Base-by-base conservation (phyloP, 208 protist genomes). In the Crithidia brevicula region DNA sequence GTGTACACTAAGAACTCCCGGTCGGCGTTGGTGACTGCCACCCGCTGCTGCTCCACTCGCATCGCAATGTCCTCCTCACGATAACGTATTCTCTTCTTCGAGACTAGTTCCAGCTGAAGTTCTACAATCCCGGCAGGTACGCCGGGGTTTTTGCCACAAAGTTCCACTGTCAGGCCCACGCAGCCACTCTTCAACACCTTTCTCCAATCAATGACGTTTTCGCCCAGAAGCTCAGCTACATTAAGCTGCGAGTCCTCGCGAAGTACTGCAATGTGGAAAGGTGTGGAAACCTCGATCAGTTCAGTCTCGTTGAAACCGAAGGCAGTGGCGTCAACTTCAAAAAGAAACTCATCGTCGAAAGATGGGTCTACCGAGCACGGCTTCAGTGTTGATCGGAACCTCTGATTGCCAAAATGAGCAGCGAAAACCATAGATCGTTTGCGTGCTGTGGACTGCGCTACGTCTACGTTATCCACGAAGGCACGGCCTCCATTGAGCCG, bases 1-100 rank as follows among this genome's bases (percentile, higher is more conserved):
- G 93, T 85, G 57, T 98, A 98, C 27, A 97, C 77, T 23, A 97
- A 79, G 81, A 98, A 97, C 71, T 98, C 93, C 34, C 95, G 73
- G 58, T 98, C 95, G 16, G 95, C 84, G n/a, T 88, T 84, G n/a
- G 90, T 92, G 38, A 95, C 88, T 18, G 81, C 79, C 36, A 82
- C 63, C 13, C 90, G 46, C 70, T 98, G 92, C 58, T 85, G 74
- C n/a, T 96, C 90, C 13, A 95, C 69, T 43, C 83, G 78, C 13
- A 60, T 46, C 10, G 72, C 64, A 67, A 98, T 86, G 50, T 95
- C 88, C 34, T 95, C 78, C 42, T 96, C 94, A n/a, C 62, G 73
- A 54, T 92, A 92, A 1, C 77, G 71, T 28, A 82, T 67, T 40
- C 73, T 68, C 34, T 81, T 83, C 49, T 71, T 62, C 20, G 89